Evolutionary conservation across 208 protist species (phyloP).

Genomic region (Porcisia hertigi): DNA sequence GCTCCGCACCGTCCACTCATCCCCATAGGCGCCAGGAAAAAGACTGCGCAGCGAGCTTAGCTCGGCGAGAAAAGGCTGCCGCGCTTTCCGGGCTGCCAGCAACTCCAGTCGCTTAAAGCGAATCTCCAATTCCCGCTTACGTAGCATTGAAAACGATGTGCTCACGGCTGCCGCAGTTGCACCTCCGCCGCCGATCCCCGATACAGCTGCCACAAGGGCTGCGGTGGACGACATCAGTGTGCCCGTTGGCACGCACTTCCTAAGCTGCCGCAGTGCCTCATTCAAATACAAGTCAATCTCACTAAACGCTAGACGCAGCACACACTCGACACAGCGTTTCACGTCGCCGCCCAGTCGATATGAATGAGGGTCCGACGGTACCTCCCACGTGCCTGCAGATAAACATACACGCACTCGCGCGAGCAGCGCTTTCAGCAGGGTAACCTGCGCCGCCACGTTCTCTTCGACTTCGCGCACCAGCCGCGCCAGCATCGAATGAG

Average conservation of each 20-base stretch:
- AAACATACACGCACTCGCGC: conserved; percentile 31
- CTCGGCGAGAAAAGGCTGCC: conserved; percentile 38
- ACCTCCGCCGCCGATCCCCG: conserved; percentile 10
- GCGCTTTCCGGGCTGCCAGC: conserved; percentile 23
- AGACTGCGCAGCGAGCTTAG: conserved; percentile 30
- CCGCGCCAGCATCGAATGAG: conserved; percentile 53
- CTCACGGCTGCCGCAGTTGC: conserved; percentile 1
- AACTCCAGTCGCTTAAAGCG: conserved; percentile 51
- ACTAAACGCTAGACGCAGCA: conserved; percentile 42
- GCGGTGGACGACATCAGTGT: conserved; percentile 5
- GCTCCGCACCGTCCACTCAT: conserved; percentile 34
- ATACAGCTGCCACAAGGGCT: not conserved
- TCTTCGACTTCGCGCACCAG: conserved; percentile 50
- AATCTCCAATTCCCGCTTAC: conserved; percentile 56
- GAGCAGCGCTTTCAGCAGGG: conserved; percentile 33
- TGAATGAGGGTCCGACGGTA: conserved; percentile 25
- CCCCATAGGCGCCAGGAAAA: conserved; percentile 28
- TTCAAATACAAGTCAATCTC: conserved; percentile 76
- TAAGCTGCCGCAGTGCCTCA: conserved; percentile 69
- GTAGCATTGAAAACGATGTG: conserved; percentile 28
- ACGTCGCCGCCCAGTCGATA: conserved; percentile 47
- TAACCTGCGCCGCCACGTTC: conserved; percentile 31
- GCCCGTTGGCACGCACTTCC: conserved; percentile 29
- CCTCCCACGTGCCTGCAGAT: conserved; percentile 32
- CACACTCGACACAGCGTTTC: conserved; percentile 38